Evolutionary conservation across 176 grass and related monocot species (phyloP).

Genomic region (Cenchrus purpureus): DNA sequence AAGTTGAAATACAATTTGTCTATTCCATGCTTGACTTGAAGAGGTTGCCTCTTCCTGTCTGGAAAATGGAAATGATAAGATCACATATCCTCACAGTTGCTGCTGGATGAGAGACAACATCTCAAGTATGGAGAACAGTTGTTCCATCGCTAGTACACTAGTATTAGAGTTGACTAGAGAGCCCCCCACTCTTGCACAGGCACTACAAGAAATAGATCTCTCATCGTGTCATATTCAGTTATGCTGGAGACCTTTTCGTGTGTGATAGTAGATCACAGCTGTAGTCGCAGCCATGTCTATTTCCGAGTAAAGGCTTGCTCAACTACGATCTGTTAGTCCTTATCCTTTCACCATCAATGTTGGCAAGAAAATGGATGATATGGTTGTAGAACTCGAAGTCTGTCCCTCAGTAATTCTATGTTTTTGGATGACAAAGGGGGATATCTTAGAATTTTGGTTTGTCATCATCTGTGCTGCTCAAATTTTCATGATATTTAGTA

Average conservation of each 20-base stretch:
- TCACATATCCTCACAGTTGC: not conserved
- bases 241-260: conserved; percentile 3
- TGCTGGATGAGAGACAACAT: not conserved
- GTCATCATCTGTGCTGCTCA: not conserved
- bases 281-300: conserved; percentile 20
- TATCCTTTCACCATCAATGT: conserved; percentile 13
- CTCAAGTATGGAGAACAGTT: not conserved
- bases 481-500: not conserved
- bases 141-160: not conserved
- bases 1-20: not conserved
- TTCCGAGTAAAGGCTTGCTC: conserved; percentile 16
- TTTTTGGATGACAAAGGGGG: not conserved
- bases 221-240: conserved; percentile 21
- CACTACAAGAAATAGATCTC: conserved; percentile 10
- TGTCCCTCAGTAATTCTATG: conserved; percentile 14
- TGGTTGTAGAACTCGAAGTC: not conserved
- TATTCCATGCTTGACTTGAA: not conserved
- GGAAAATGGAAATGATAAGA: not conserved
- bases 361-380: not conserved
- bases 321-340: not conserved
- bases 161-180: not conserved
- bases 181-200: not conserved
- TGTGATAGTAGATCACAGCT: conserved; percentile 18
- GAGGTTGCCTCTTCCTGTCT: not conserved
- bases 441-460: not conserved